A percentile compares a stretch with the other conserved stretches of the same genome.
phyloP scores from a whole-genome alignment of 164 flowering plant species.

The Aristolochia fimbriata region DNA sequence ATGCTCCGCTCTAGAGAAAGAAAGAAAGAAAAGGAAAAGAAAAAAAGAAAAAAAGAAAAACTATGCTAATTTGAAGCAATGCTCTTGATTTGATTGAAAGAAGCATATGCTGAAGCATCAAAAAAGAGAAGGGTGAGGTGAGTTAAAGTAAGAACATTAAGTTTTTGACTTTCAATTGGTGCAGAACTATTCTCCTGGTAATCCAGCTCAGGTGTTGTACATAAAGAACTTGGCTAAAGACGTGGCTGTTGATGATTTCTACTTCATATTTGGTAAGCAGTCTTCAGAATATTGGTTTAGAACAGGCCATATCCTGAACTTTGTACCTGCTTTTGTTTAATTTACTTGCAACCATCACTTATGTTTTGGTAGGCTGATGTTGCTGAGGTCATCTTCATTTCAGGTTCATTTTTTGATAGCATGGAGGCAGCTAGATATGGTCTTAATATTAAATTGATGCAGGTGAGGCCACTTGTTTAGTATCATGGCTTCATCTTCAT shows the following conservation, averaged over 20 bases:
- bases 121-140: neutral
- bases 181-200: conserved; percentile 86
- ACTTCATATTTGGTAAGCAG: conserved; percentile 75
- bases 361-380: neutral
- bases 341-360: conserved; percentile 4
- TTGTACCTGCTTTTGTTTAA: neutral
- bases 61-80: too few species aligned
- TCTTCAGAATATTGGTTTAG: neutral
- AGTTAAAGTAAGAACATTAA: neutral
- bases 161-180: conserved; percentile 9
- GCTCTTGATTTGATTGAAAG: too few species aligned
- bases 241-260: conserved; percentile 73
- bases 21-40: too few species aligned
- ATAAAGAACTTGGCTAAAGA: conserved; percentile 92
- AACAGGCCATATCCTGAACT: neutral
- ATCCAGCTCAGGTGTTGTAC: conserved; percentile 72
- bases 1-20: too few species aligned
- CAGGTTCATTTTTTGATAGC: conserved; percentile 84
- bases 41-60: too few species aligned
- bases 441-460: conserved; percentile 74
- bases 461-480: conserved; percentile 33
- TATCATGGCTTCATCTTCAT: too few species aligned
- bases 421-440: conserved; percentile 48
- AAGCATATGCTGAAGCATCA: neutral
- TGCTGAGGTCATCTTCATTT: conserved; percentile 11